phyloP scores from a whole-genome alignment of 2,329 filamentous ascomycete genomes.

The Paecilomyces formosus region DNA sequence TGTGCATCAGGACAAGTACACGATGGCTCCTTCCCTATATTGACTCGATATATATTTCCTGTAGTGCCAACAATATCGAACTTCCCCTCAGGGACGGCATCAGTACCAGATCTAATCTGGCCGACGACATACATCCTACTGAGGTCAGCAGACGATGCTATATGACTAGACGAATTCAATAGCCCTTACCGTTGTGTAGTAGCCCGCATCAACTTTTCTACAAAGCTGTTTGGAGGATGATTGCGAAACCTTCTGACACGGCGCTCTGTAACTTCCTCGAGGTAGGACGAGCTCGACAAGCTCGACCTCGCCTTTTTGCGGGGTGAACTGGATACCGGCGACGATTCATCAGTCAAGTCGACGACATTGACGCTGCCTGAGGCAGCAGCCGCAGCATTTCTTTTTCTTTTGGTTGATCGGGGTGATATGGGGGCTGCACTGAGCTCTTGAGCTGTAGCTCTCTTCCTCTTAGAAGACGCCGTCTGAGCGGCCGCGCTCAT shows the following conservation, averaged over 20 bases:
- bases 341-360: constrained; percentile 10
- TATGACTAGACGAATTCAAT: background rate
- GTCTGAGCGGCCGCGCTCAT: background rate
- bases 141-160: background rate
- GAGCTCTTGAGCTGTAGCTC: background rate
- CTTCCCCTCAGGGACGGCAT: constrained; percentile 41
- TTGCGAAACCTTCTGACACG: constrained; percentile 33
- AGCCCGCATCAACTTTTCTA: constrained; percentile 42
- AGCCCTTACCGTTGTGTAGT: constrained; percentile 36
- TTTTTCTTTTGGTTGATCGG: constrained; percentile 10
- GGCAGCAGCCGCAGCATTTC: background rate
- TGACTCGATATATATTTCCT: constrained; percentile 56
- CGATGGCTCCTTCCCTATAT: constrained; percentile 43
- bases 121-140: constrained; percentile 50
- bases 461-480: background rate
- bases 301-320: background rate
- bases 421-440: background rate
- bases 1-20: constrained; percentile 50
- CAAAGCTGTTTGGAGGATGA: constrained; percentile 39
- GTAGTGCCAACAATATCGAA: constrained; percentile 54
- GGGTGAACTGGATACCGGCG: background rate
- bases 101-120: constrained; percentile 38
- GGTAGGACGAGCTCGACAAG: background rate
- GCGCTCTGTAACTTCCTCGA: constrained; percentile 22
- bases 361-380: constrained; percentile 6